Evolutionary conservation across 192 early-diverging fungal genomes (phyloP), one percentile per base, ranked within the genome.

Genomic region (Linnemannia elongata): DNA sequence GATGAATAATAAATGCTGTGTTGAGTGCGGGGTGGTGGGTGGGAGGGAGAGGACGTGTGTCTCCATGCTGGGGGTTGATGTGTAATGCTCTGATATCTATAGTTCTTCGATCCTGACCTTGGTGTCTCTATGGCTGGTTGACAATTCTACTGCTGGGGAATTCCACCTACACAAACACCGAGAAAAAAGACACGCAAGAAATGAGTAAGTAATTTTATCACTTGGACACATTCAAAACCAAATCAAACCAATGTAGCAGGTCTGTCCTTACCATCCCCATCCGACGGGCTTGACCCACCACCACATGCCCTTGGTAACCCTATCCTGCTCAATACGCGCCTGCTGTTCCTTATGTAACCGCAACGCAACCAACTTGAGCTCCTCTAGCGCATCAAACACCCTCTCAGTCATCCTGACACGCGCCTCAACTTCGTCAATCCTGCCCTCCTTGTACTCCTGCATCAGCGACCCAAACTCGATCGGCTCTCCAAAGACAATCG

Each of bases 401-500:
- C 90, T 76, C 42, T 91, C 85, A 12, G 93, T 94, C 42, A 95
- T 91, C 60, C 77, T 80, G 49, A 93, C 89, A 24, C 94, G 80
- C 3, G 93, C 85, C 27, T 89, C 85, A 24, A 82, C 71, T 42
- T 93, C 92, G 38, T 90, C 87, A 22, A 90, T 66, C 60, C 87
- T 91, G 1, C 90, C 89, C 42, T 88, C 84, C 80, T 90, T 85
- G 77, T 93, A 95, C 45, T 90, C 89, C n/a, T 88, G 78, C 69
- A 95, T 79, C 42, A 93, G 87, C 71, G 88, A 89, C 36, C 88
- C 80, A 85, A 96, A 95, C 75, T 96, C 95, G 9, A 97, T 91
- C 0, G 93, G 92, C 35, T 96, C 91, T 41, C 97, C 97, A 82
- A 94, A 92, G 3, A 89, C 87, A n/a, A 97, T 78, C 6, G 89